Base-by-base conservation (phyloP, 306 rosid species). In the Ammopiptanthus mongolicus region DNA sequence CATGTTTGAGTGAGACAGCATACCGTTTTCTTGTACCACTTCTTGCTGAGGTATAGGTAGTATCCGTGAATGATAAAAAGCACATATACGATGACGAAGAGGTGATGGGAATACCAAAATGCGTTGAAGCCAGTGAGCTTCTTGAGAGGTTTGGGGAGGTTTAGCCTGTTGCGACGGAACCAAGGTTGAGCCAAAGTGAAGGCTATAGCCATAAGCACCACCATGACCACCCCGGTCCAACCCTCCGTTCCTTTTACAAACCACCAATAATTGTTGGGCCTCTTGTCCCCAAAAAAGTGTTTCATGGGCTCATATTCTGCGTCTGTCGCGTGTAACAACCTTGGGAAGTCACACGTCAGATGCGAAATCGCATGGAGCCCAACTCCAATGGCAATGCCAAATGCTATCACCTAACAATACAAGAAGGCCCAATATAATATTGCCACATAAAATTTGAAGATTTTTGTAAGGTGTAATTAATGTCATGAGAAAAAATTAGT, bases 81-180 rank as follows among this genome's bases (percentile, higher is more conserved):
- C 41, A 55, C 88, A 29, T 93, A 93, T 69, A 93, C 98, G 37
- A 91, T 85, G 75, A 93, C 84, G 31, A 93, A 93, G 18, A 91
- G 82, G 60, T 93, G 97, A 76, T 93, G 97, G 5, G 97, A 93
- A 65, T 93, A 93, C 98, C 98, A 91, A 74, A 93, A 93, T 11
- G 98, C 96, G 52, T 93, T 93, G 86, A 93, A 93, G 7, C 98
- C 98, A 0, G 92, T 89, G 39, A 93, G 85, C 68, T 82, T 91
- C 69, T 88, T 89, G 1, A 93, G 86, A 29, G 81, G 15, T 39
- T 84, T 87, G 0, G 98, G 96, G 41, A 93, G 94, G 73, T 81
- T 84, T 2, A 89, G 75, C 36, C 81, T 76, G 73, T 64, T 93
- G 25, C 91, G 81, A 5, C 97, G 89, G 76, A 91, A 89, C 97